These are phyloP conservation scores for Phylloporus scabripes DNA, from an alignment of 768 basidiomycete genomes.

Conservation along the genomic window DNA sequence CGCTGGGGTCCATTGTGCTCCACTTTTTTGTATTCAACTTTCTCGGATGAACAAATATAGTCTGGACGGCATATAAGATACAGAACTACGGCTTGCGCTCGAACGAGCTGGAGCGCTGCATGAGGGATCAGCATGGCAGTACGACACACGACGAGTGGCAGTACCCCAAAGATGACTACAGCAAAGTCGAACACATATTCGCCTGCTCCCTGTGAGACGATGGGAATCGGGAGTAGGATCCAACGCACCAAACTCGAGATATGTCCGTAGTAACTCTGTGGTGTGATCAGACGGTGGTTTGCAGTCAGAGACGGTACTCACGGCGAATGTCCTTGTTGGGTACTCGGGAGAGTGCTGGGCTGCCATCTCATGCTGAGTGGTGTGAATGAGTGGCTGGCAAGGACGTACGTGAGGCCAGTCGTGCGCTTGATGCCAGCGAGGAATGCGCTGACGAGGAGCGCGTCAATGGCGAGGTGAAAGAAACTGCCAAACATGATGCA, in stretches of 20 bases:
- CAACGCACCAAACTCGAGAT: slow-evolving; percentile 70
- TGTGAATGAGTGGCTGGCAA: not conserved
- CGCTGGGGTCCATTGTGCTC: slow-evolving; percentile 87
- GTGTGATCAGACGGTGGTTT: slow-evolving; percentile 1
- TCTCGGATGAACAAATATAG: slow-evolving; percentile 58
- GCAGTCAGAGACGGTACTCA: slow-evolving; percentile 36
- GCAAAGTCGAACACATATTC: slow-evolving; percentile 87
- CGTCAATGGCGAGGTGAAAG: slow-evolving; percentile 72
- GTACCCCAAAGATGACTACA: slow-evolving; percentile 75
- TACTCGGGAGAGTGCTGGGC: slow-evolving; percentile 68
- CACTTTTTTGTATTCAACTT: slow-evolving; percentile 99
- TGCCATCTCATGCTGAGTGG: slow-evolving; percentile 24
- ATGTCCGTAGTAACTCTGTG: slow-evolving; percentile 65
- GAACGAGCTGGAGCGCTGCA: slow-evolving; percentile 67
- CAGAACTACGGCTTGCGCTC: slow-evolving; percentile 41
- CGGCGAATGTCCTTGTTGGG: slow-evolving; percentile 88
- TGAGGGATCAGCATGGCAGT: slow-evolving; percentile 1
- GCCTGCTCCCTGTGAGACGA: slow-evolving; percentile 38
- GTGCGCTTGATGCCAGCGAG: slow-evolving; percentile 81
- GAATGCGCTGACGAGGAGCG: slow-evolving; percentile 71
- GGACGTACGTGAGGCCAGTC: slow-evolving; percentile 77
- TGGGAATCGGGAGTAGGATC: not conserved
- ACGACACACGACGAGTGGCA: slow-evolving; percentile 1
- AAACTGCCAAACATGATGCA: slow-evolving; percentile 26
- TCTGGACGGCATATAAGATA: slow-evolving; percentile 9